Percentiles rank a stretch among this genome's conserved stretches.
Conservation (phyloP, 2,329 filamentous ascomycete genomes). For the Talaromyces islandicus region DNA sequence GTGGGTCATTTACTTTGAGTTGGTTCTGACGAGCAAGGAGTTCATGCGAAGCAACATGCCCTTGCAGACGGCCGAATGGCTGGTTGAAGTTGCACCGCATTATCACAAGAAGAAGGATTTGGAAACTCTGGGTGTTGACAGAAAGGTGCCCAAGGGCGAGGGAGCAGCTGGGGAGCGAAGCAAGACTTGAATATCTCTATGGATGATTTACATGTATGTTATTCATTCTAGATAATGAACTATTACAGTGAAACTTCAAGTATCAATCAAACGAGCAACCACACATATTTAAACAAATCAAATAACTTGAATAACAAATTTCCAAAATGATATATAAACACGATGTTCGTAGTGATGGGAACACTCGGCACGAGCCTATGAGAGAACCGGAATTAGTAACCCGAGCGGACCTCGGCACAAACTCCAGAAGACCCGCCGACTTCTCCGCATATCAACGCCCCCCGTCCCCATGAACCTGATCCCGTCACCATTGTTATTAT, state of each 20-base stretch:
- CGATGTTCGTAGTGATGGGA: too few relatives aligned
- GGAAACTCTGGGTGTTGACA: constrained; percentile 69
- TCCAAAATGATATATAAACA: too few relatives aligned
- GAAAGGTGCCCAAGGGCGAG: constrained; percentile 63
- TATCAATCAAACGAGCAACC: too few relatives aligned
- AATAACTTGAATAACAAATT: background rate
- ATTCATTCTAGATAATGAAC: background rate
- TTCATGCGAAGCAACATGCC: constrained; percentile 88
- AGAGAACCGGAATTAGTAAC: background rate
- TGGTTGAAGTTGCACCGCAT: constrained; percentile 86
- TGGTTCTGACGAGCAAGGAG: constrained; percentile 92
- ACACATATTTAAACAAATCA: background rate
- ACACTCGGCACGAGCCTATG: background rate
- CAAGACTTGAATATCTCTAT: constrained; percentile 19
- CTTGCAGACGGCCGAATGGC: constrained; percentile 74
- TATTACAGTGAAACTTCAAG: background rate
- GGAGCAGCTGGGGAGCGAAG: constrained; percentile 36
- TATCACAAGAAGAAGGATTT: constrained; percentile 90
- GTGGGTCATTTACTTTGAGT: constrained; percentile 78
- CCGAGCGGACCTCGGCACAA: background rate
- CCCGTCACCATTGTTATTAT: too few relatives aligned
- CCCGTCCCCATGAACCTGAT: background rate
- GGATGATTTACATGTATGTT: background rate
- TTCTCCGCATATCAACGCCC: background rate
- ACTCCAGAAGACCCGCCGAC: background rate